These are phyloP conservation scores for Balamuthia mandrillaris DNA, from an alignment of 208 protist species.

Conservation along the genomic window DNA sequence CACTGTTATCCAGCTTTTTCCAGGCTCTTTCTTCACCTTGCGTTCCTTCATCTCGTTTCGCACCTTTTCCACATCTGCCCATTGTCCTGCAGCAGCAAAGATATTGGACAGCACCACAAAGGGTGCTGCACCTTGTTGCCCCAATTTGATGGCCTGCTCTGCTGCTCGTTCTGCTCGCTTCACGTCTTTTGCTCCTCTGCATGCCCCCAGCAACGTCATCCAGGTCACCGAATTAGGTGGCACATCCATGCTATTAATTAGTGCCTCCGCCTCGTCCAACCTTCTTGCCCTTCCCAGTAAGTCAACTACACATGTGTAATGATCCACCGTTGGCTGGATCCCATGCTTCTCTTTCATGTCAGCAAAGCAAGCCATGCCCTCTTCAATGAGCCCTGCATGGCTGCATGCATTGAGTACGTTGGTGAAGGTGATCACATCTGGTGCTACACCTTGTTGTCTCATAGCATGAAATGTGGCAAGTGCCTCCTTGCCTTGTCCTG, in stretches of 20 bases:
- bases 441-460: neutral
- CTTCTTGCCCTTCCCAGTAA: conserved; percentile 6
- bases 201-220: neutral
- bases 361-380: neutral
- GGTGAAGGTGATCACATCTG: conserved; percentile 2
- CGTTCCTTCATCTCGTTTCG: neutral
- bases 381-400: conserved; percentile 21
- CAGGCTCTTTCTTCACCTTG: conserved; percentile 1
- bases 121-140: neutral
- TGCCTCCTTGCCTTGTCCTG: conserved; percentile 17
- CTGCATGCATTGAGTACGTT: conserved; percentile 33
- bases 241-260: neutral
- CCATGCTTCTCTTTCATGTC: neutral
- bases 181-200: neutral
- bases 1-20: conserved; percentile 16
- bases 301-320: conserved; percentile 34
- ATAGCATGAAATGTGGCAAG: conserved; percentile 5
- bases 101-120: conserved; percentile 6
- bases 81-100: neutral
- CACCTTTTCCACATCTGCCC: conserved; percentile 1
- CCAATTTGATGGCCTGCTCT: neutral
- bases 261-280: conserved; percentile 30
- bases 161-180: neutral
- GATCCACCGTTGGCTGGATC: neutral
- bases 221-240: neutral